Conservation (phyloP, 208 protist species). For the Leishmania arabica region DNA sequence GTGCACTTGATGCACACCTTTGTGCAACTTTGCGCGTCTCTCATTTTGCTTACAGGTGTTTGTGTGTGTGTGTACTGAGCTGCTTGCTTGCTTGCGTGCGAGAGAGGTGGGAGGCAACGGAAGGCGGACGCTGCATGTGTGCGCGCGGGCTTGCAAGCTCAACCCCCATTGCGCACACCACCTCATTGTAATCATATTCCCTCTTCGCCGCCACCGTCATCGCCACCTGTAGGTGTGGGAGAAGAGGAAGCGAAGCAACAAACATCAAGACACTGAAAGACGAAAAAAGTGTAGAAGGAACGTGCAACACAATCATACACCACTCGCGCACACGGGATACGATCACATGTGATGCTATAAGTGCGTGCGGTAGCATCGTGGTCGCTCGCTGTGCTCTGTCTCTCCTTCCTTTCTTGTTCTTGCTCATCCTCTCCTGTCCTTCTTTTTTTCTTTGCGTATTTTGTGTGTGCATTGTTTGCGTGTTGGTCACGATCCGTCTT, state of each 20-base stretch:
- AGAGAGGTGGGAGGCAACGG: background rate
- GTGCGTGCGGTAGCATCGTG: background rate
- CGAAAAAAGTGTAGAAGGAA: background rate
- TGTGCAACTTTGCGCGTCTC: background rate
- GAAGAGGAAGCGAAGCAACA: background rate
- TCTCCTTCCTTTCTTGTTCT: background rate
- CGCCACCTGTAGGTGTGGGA: background rate
- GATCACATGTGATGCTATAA: background rate
- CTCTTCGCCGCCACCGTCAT: background rate
- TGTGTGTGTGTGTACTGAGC: background rate
- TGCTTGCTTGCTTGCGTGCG: slow-evolving; percentile 1
- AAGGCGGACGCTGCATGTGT: background rate
- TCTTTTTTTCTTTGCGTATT: too few species aligned
- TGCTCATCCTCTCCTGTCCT: background rate
- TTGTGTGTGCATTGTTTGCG: background rate
- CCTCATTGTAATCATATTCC: background rate
- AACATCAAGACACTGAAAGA: background rate
- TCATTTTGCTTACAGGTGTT: background rate
- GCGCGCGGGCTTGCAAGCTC: background rate
- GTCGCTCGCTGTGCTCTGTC: background rate
- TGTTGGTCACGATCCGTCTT: background rate
- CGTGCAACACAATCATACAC: background rate
- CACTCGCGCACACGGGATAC: background rate
- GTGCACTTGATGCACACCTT: background rate
- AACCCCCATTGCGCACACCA: background rate